Evolutionary conservation across 805 yeast species (phyloP), one percentile per base, ranked within the genome.

Genomic region (Metschnikowia colocasiae): DNA sequence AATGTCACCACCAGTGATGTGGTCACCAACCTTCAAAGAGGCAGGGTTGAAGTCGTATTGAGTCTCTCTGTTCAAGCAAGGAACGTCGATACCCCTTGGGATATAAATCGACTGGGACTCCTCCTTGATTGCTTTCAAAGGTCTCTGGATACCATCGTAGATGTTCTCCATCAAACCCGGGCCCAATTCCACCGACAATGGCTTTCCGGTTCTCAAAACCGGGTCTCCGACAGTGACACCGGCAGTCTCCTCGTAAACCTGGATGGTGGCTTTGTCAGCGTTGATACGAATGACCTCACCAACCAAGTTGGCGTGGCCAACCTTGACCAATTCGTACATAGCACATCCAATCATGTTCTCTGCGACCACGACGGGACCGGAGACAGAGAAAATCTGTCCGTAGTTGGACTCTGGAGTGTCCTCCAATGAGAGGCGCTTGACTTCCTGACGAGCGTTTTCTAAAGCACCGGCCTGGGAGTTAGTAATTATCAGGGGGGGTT

Each of bases 201-300:
- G 99, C 71, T 94, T 90, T 55, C 99, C 99, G 6, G 99, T 94
- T 76, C 99, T 85, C 62, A 88, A 75, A 45, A 94, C 99, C 2
- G 99, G 99, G 68, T 94, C 99, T 62, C 99, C 99, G 40, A 94
- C 98, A 39, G 97, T 92, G 49, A 94, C 94, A 75, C 99, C 99
- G 1, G 98, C 95, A 39, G 99, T 94, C 73, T 94, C 99, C 76
- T 94, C 99, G 70, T 94, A 94, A 48, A 94, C 99, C 79, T 94
- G 99, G 61, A 94, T 89, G 40, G 99, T 94, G 50, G 97, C 97
- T 73, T 91, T 92, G 67, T 94, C 99, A 55, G 83, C 95, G 63
- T 83, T 94, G 57, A 94, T 92, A 78, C 99, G 85, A 69, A 94
- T 94, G 56, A 94, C 97, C 73, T 94, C 99, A 68, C 99, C 99